Evolutionary conservation across 1,139 yeast genomes (phyloP).

Genomic region (Geotrichum restrictum): DNA sequence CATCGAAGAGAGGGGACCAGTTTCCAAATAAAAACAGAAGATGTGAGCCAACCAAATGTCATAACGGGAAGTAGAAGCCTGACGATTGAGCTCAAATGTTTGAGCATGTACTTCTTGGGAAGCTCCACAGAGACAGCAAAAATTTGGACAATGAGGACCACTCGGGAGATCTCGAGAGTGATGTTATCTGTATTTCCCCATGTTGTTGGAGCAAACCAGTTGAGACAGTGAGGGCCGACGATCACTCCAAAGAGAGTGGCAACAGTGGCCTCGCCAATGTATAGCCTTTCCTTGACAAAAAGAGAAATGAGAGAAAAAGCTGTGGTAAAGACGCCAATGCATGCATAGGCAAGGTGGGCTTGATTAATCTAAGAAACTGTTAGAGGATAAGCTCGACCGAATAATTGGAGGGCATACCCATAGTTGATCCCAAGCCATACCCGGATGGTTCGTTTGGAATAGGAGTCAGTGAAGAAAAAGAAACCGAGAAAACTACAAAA

Average conservation of each 20-base stretch:
- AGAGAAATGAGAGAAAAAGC: constrained; percentile 84
- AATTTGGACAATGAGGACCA: constrained; percentile 86
- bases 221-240: constrained; percentile 86
- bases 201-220: constrained; percentile 80
- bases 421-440: constrained; percentile 37
- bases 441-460: too few species aligned
- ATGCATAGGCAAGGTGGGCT: constrained; percentile 89
- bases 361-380: constrained; percentile 41
- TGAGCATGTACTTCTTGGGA: constrained; percentile 87
- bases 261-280: constrained; percentile 93
- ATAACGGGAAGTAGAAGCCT: constrained; percentile 82
- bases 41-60: constrained; percentile 90
- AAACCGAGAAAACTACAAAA: too few species aligned
- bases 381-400: not conserved
- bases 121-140: constrained; percentile 97
- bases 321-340: constrained; percentile 85
- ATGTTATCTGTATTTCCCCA: constrained; percentile 92
- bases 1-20: constrained; percentile 77
- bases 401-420: constrained; percentile 27
- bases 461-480: too few species aligned
- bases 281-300: constrained; percentile 81
- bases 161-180: constrained; percentile 82
- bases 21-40: constrained; percentile 80
- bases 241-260: constrained; percentile 89
- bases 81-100: constrained; percentile 82